phyloP scores from a whole-genome alignment of 148 eudicot genomes.

The Silene conica region DNA sequence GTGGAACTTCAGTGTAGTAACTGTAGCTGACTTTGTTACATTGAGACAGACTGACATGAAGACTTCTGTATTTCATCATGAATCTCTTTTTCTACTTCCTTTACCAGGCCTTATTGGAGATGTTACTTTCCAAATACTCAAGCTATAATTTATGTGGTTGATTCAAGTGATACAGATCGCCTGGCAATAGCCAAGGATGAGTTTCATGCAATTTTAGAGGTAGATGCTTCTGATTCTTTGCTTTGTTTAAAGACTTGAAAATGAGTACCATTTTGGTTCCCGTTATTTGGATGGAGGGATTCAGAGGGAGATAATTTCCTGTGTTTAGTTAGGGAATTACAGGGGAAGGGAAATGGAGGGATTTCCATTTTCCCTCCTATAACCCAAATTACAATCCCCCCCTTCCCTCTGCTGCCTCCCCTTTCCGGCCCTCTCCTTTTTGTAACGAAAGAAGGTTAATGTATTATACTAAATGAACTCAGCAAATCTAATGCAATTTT shows the following conservation, averaged over 20 bases:
- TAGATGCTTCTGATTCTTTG: slow-evolving; percentile 24
- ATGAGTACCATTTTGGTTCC: neutral
- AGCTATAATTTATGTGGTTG: slow-evolving; percentile 96
- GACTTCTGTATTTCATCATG: neutral
- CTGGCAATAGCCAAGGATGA: slow-evolving; percentile 94
- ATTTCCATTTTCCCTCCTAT: neutral
- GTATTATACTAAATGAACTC: neutral
- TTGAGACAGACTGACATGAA: neutral
- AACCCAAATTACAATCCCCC: neutral
- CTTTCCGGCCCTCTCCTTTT: neutral
- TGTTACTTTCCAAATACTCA: slow-evolving; percentile 99
- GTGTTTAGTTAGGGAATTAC: neutral
- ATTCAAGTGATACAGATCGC: slow-evolving; percentile 97
- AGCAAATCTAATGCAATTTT: neutral
- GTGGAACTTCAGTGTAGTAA: too few species aligned
- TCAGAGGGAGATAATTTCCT: neutral
- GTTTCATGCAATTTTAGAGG: slow-evolving; percentile 96
- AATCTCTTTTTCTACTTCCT: neutral
- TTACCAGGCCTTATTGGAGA: slow-evolving; percentile 92
- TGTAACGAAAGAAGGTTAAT: neutral
- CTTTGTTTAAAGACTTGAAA: neutral
- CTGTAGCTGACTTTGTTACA: neutral
- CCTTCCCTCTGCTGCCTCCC: neutral
- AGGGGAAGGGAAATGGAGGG: neutral
- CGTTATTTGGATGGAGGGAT: neutral